A percentile compares a stretch with the other conserved stretches of the same genome.
phyloP scores from a whole-genome alignment of 106 monocot species.

The Alisma plantagoaquatica region DNA sequence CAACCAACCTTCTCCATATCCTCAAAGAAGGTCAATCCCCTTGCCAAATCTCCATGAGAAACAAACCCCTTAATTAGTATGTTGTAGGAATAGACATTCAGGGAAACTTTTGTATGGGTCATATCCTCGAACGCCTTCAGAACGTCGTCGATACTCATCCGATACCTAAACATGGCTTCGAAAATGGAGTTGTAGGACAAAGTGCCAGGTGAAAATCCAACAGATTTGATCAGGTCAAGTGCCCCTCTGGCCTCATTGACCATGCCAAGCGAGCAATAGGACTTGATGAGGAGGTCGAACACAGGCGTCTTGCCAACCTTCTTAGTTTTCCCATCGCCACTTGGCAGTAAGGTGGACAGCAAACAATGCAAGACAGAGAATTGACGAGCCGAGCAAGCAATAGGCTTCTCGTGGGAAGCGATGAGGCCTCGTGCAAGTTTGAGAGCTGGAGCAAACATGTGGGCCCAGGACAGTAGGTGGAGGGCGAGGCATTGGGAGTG shows the following conservation, averaged over 20 bases:
- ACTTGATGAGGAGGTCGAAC: slow-evolving; percentile 57
- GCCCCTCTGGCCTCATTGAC: slow-evolving; percentile 29
- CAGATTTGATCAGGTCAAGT: slow-evolving; percentile 28
- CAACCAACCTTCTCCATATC: slow-evolving; percentile 48
- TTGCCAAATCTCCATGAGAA: slow-evolving; percentile 24
- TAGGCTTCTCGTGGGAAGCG: not conserved
- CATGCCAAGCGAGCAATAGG: slow-evolving; percentile 33
- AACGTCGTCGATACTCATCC: not conserved
- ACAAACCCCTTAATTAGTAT: slow-evolving; percentile 63
- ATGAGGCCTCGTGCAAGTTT: slow-evolving; percentile 11
- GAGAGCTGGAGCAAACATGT: slow-evolving; percentile 13
- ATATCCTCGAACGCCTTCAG: slow-evolving; percentile 30
- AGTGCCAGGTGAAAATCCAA: slow-evolving; percentile 34
- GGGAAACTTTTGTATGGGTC: slow-evolving; percentile 24
- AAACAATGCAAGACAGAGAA: slow-evolving; percentile 15
- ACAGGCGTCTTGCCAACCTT: slow-evolving; percentile 9
- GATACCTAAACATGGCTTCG: slow-evolving; percentile 43
- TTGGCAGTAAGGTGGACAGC: slow-evolving; percentile 8
- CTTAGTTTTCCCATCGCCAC: not conserved
- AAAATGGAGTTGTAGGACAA: slow-evolving; percentile 71
- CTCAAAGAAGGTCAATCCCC: slow-evolving; percentile 17
- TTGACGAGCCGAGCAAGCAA: slow-evolving; percentile 4
- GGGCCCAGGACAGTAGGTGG: slow-evolving; percentile 14
- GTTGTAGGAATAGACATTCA: slow-evolving; percentile 66
- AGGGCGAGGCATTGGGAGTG: slow-evolving; percentile 17